Evolutionary conservation across 2,329 filamentous ascomycete genomes (phyloP).

Genomic region (Penicillium sp.): DNA sequence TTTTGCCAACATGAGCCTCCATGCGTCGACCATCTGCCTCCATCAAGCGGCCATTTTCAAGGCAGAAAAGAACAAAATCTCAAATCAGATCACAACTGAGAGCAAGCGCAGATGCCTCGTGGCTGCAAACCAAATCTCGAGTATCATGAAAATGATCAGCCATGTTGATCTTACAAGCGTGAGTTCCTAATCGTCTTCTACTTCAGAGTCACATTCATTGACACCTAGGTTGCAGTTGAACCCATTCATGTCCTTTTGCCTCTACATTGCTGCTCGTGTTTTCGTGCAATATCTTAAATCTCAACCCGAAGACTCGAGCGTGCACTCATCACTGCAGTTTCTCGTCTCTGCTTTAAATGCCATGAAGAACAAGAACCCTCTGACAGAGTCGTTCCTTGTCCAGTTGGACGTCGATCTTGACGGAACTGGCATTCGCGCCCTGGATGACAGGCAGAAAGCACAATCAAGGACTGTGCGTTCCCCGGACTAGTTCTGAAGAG

Average conservation of each 20-base stretch:
- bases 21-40: conserved; percentile 94
- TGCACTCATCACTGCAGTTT: conserved; percentile 81
- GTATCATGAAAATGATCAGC: conserved; percentile 91
- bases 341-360: conserved; percentile 86
- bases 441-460: conserved; percentile 14
- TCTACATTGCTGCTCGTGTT: conserved; percentile 92
- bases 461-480: conserved; percentile 15
- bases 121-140: conserved; percentile 88
- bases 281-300: conserved; percentile 97
- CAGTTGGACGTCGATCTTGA: conserved; percentile 91
- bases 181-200: conserved; percentile 39
- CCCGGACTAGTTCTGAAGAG: neutral
- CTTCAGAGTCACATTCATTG: conserved; percentile 14
- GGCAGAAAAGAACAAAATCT: conserved; percentile 80
- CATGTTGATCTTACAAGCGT: conserved; percentile 81
- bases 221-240: conserved; percentile 70
- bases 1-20: conserved; percentile 94
- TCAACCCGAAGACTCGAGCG: conserved; percentile 73
- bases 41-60: conserved; percentile 98
- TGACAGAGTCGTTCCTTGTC: conserved; percentile 91
- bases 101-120: conserved; percentile 92
- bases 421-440: conserved; percentile 41
- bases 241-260: conserved; percentile 88
- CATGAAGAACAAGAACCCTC: conserved; percentile 78
- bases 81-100: conserved; percentile 73